Conservation (phyloP, 257 asterid species). For the Cordia subcordata region DNA sequence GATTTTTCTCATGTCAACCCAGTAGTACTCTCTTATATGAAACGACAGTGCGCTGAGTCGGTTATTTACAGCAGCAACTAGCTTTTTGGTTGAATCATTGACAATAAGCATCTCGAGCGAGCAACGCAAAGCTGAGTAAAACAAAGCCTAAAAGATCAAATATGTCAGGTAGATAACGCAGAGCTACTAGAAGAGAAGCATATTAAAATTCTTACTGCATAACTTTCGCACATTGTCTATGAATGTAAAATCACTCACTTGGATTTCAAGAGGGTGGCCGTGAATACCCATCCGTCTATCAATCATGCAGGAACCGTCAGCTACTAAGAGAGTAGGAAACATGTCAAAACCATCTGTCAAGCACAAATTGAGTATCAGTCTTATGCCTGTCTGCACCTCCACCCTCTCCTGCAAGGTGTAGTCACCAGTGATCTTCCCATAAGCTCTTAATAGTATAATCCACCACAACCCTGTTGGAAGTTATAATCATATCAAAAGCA, state of each 20-base stretch:
- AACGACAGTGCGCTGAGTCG: conserved; percentile 66
- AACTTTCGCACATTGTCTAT: no score
- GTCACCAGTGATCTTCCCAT: conserved; percentile 76
- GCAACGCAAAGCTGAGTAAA: conserved; percentile 72
- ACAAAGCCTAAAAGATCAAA: conserved; percentile 42
- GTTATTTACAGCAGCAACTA: conserved; percentile 56
- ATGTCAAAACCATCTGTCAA: conserved; percentile 66
- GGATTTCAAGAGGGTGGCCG: conserved; percentile 75
- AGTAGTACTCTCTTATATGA: conserved; percentile 67
- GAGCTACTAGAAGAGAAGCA: neutral
- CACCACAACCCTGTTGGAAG: conserved; percentile 67
- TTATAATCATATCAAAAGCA: conserved; percentile 6
- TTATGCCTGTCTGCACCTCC: conserved; percentile 73
- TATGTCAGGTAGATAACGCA: neutral
- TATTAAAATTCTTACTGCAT: neutral
- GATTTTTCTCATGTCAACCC: conserved; percentile 57
- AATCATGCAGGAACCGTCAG: conserved; percentile 86
- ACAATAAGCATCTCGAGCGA: conserved; percentile 64
- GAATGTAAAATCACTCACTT: conserved; percentile 27
- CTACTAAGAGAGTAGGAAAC: conserved; percentile 75
- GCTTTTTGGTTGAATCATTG: conserved; percentile 54
- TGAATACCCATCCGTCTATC: conserved; percentile 79
- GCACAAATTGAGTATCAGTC: conserved; percentile 55
- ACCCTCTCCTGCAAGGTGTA: conserved; percentile 68
- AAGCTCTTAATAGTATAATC: conserved; percentile 74